Percentiles rank a stretch among this genome's conserved stretches.
Evolutionary conservation across 768 basidiomycete species (phyloP).

Genomic region (Phylloporus rhodoxanthus): DNA sequence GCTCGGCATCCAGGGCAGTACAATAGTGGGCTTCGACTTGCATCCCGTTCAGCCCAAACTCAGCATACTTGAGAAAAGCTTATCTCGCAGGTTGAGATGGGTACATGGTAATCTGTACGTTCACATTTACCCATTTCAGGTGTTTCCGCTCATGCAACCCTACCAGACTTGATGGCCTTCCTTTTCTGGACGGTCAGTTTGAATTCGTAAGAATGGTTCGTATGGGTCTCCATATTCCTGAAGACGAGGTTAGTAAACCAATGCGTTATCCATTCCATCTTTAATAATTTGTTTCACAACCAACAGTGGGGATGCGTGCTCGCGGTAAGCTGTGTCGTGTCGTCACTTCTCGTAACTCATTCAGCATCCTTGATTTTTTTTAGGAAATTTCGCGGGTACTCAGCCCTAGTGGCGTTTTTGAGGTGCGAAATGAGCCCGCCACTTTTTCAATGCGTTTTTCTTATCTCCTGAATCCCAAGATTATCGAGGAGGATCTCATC

Average conservation of each 20-base stretch:
- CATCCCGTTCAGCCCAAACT: conserved; percentile 48
- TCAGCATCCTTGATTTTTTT: conserved; percentile 5
- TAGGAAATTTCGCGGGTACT: conserved; percentile 68
- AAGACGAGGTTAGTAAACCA: conserved; percentile 51
- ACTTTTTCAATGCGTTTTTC: background rate
- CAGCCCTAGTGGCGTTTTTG: conserved; percentile 54
- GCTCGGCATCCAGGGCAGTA: conserved; percentile 38
- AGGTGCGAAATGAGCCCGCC: conserved; percentile 39
- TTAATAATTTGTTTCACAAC: conserved; percentile 16
- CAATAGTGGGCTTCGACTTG: conserved; percentile 57
- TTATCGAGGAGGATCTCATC: conserved; percentile 68
- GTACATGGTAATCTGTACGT: conserved; percentile 60
- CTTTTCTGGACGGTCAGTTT: conserved; percentile 52
- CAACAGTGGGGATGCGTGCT: conserved; percentile 59
- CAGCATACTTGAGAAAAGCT: conserved; percentile 31
- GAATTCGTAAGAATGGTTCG: conserved; percentile 61
- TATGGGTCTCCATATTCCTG: conserved; percentile 64
- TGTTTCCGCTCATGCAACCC: conserved; percentile 5
- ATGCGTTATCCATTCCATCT: background rate
- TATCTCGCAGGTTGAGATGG: conserved; percentile 55
- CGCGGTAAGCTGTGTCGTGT: conserved; percentile 39
- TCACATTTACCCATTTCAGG: background rate
- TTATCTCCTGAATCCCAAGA: conserved; percentile 33
- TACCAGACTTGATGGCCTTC: conserved; percentile 57
- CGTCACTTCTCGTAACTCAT: conserved; percentile 14